Base-by-base conservation (phyloP, 148 eudicot species). In the Rhododendron henanense region DNA sequence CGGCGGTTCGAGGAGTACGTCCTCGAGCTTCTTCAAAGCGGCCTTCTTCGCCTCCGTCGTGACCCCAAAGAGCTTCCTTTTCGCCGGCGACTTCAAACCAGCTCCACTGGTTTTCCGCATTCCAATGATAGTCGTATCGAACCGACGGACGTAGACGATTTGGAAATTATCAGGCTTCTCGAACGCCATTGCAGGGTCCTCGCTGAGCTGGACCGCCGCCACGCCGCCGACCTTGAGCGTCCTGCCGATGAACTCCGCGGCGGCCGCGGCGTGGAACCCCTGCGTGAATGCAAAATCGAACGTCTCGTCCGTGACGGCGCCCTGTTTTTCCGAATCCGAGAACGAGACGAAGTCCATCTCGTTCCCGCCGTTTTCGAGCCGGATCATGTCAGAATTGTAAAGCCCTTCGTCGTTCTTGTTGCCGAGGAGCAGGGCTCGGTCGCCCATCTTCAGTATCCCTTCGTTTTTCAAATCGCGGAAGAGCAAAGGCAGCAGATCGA, bases 1-100 rank as follows among this genome's bases (percentile, higher is more conserved):
- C 1, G 94, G 94, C 2, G 94, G 94, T 78, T 93, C 96, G 15
- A 92, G 83, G 71, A 92, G 91, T 16, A 93, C 94, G 59, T 92
- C 94, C 83, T 93, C 94, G 1, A 93, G 92, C n/a, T 90, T 91
- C 65, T 85, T 87, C 2, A 92, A 79, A 2, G 91, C 92, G 0
- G 88, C 91, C 84, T 91, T 93, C 69, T 90, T 93, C 45, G 88
- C 92, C 48, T 91, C 91, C 0, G 90, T 61, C 7, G 87, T 63
- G 51, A 84, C 80, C 25, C 90, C 86, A 23, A 83, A 69, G 1
- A 91, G 82, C 86, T 79, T 87, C 79, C 94, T 79, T 39, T 73
- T 78, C 8, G 55, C 77, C 1, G 90, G 81, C 15, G 78, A 87
- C 18, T 14, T 75, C 23, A 86, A 21, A 4, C 6, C 45, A 25